Base-by-base conservation (phyloP, 2,329 filamentous ascomycete genomes). In the Paecilomyces variotii region DNA sequence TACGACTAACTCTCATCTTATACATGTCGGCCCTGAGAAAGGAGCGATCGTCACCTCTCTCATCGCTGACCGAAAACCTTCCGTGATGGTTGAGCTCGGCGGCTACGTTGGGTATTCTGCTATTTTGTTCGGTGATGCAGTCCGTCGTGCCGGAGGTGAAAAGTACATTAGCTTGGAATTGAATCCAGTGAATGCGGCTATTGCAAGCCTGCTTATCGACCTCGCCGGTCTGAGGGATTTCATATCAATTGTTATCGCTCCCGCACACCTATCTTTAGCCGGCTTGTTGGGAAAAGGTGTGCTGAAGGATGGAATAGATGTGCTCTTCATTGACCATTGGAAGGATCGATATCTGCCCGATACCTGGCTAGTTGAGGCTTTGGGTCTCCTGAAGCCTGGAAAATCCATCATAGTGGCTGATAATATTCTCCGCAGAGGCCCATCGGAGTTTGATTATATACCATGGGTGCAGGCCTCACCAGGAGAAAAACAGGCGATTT, bases 91-190 rank as follows among this genome's bases (percentile, higher is more conserved):
- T 53, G 90, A 95, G 70, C 80, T 94, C 0, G 90, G 90, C 53
- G 87, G 88, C 54, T 94, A 93, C 72, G 81, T 91, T 24, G 90
- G 90, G 50, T 94, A 94, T 77, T 93, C 89, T 0, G 86, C 87
- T 60, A 85, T 94, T 60, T 79, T 91, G 1, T 93, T 92, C 67
- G 88, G 84, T 52, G 80, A 84, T 35, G 86, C 87, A 0, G 76
- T 90, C 14, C 82, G 82, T 59, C 79, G 81, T 55, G 81, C 81
- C 2, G 87, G 87, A 10, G 88, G 87, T 2, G 79, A 81, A 63
- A 76, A 78, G 26, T 92, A 91, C 74, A 86, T 82, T 70, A 89
- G 85, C 65, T 76, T 94, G 4, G 90, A 94, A 70, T 78, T 84
- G 65, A 89, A 87, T 65, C 85, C 88, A 0, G 86, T 87, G 62